Evolutionary conservation across 2,329 filamentous ascomycete genomes (phyloP).

Genomic region (Herpotrichia juniperi): DNA sequence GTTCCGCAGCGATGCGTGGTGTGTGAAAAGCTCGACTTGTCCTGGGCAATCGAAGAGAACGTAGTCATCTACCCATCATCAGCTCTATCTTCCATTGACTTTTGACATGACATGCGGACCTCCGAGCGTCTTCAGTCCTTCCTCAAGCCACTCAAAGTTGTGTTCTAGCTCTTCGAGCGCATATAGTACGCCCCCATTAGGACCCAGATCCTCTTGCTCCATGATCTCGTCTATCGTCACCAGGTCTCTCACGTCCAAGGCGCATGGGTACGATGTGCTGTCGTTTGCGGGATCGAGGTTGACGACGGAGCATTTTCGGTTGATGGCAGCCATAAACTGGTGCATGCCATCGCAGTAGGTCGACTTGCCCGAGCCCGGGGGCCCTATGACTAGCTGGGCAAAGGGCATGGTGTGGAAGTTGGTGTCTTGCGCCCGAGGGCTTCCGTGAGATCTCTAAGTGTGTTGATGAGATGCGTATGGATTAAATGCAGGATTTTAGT

Average conservation of each 20-base stretch:
- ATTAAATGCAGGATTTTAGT: too few relatives aligned
- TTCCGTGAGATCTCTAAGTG: not conserved
- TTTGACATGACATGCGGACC: slow-evolving; percentile 43
- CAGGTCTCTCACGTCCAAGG: slow-evolving; percentile 86
- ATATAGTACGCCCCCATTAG: slow-evolving; percentile 91
- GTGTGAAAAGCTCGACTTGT: slow-evolving; percentile 96
- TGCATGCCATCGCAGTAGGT: slow-evolving; percentile 99
- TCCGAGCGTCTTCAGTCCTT: slow-evolving; percentile 76
- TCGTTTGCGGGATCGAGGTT: slow-evolving; percentile 99
- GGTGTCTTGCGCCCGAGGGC: not conserved
- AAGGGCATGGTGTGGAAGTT: slow-evolving; percentile 56
- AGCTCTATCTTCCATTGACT: not conserved
- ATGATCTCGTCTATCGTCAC: slow-evolving; percentile 95
- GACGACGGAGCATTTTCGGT: slow-evolving; percentile 90
- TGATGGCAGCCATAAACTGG: slow-evolving; percentile 95
- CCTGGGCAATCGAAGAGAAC: slow-evolving; percentile 95
- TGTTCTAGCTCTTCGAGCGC: slow-evolving; percentile 94
- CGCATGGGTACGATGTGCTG: slow-evolving; percentile 83
- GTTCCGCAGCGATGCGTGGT: slow-evolving; percentile 88
- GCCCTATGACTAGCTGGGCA: slow-evolving; percentile 87
- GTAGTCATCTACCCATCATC: slow-evolving; percentile 71
- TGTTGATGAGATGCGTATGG: too few relatives aligned
- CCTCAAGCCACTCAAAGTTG: slow-evolving; percentile 90
- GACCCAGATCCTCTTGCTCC: slow-evolving; percentile 86
- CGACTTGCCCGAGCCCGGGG: slow-evolving; percentile 93